phyloP scores from a whole-genome alignment of 192 early-diverging fungal genomes.

The Coemansia sp. region DNA sequence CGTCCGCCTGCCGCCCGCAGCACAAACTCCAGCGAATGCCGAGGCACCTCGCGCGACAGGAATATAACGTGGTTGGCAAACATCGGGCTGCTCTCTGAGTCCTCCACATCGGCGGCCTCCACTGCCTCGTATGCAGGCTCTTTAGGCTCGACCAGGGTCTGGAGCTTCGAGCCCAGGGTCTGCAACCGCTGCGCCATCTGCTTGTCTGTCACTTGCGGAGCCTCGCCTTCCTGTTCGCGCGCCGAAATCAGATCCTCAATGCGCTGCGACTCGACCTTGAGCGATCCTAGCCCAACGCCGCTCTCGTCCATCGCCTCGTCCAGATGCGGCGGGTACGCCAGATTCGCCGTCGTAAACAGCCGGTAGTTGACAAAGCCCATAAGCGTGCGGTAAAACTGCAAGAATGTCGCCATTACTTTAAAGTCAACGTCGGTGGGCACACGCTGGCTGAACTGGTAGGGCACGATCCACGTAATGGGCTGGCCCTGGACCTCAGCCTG shows the following conservation, averaged over 20 bases:
- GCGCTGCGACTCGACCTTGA: constrained; percentile 38
- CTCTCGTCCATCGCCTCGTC: constrained; percentile 53
- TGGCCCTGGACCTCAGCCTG: constrained; percentile 97
- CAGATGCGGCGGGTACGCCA: constrained; percentile 88
- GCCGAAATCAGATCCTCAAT: constrained; percentile 42
- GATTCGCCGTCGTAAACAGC: constrained; percentile 83
- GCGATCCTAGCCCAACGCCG: constrained; percentile 47
- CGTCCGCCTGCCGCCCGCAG: constrained; percentile 86
- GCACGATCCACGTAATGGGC: constrained; percentile 91
- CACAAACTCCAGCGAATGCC: constrained; percentile 88
- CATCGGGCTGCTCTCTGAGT: constrained; percentile 48
- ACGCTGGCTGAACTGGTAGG: constrained; percentile 90
- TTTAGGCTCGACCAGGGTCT: constrained; percentile 28
- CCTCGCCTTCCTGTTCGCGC: constrained; percentile 19
- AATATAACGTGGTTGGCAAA: constrained; percentile 71
- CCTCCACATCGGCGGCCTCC: constrained; percentile 6
- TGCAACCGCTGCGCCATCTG: constrained; percentile 38
- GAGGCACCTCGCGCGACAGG: constrained; percentile 92
- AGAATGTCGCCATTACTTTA: constrained; percentile 94
- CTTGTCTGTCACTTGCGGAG: constrained; percentile 1
- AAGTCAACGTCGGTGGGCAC: constrained; percentile 93
- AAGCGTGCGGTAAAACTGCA: constrained; percentile 92
- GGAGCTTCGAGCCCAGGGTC: constrained; percentile 41
- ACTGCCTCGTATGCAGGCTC: constrained; percentile 28
- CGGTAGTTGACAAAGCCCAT: constrained; percentile 94